These are phyloP conservation scores for Eucalyptus caleyi DNA, from an alignment of 345 rosid species.

Conservation along the genomic window DNA sequence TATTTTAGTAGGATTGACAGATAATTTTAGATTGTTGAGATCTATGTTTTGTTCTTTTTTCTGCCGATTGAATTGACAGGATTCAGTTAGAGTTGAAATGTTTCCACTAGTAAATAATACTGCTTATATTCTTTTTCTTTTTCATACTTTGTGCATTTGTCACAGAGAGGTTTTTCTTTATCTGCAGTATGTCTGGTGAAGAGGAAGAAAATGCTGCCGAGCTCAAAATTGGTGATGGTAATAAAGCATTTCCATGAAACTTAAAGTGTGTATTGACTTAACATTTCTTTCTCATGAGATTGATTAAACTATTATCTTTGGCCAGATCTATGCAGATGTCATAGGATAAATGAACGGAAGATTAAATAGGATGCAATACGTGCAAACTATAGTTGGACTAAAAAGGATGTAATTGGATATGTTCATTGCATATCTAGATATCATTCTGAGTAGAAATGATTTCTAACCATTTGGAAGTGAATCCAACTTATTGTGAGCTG, in stretches of 20 bases:
- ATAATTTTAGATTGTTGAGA: not conserved
- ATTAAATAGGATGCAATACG: not conserved
- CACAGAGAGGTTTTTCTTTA: not conserved
- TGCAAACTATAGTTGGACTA: not conserved
- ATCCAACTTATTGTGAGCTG: not conserved
- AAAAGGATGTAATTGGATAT: not conserved
- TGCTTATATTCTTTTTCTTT: not conserved
- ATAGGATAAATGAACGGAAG: not conserved
- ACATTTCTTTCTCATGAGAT: not conserved
- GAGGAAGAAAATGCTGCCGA: conserved; percentile 98
- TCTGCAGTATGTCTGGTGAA: conserved; percentile 69
- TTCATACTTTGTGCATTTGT: not conserved
- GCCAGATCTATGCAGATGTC: not conserved
- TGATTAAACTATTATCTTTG: not conserved
- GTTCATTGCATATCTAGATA: not conserved
- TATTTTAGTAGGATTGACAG: not conserved
- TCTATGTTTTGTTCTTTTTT: not conserved
- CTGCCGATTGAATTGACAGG: not conserved
- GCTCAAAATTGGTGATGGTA: conserved; percentile 98
- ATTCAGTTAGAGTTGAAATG: not conserved
- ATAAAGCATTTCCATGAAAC: not conserved
- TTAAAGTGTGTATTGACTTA: not conserved
- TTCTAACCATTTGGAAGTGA: not conserved
- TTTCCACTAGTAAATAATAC: not conserved
- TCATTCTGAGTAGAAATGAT: not conserved